Conservation (phyloP, 2,329 filamentous ascomycete species). For the Aspergillus texensis region DNA sequence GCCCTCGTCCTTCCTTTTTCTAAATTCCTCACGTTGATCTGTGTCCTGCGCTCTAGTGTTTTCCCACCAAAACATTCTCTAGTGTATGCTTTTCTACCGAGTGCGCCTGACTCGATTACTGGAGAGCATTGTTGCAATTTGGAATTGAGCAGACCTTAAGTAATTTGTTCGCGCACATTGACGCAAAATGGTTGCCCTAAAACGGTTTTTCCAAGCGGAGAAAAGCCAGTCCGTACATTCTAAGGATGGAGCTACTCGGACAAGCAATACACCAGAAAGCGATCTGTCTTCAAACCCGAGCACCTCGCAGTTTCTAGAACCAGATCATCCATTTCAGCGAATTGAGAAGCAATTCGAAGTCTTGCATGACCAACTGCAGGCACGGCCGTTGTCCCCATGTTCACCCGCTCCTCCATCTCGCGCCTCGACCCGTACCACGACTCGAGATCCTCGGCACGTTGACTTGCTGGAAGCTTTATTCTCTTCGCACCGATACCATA, state of each 20-base stretch:
- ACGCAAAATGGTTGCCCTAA: constrained; percentile 37
- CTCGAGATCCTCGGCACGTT: constrained; percentile 38
- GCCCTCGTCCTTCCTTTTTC: background rate
- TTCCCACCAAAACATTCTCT: background rate
- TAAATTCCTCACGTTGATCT: background rate
- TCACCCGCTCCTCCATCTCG: constrained; percentile 29
- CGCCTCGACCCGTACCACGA: constrained; percentile 23
- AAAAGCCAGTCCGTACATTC: constrained; percentile 20
- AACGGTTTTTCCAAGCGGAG: constrained; percentile 37
- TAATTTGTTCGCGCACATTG: background rate
- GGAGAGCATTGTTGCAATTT: background rate
- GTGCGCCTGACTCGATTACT: background rate
- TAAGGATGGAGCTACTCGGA: constrained; percentile 12
- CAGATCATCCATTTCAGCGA: constrained; percentile 37
- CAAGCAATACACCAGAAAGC: constrained; percentile 2
- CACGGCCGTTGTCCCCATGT: constrained; percentile 31
- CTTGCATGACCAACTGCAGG: constrained; percentile 38
- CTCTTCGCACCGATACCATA: constrained; percentile 35
- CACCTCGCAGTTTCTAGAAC: constrained; percentile 25
- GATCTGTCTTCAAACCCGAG: constrained; percentile 18
- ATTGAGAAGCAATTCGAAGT: constrained; percentile 45
- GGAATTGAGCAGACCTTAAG: background rate
- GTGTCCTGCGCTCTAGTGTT: too few species aligned
- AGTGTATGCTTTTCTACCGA: background rate
- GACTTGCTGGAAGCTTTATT: constrained; percentile 45